Evolutionary conservation across 176 grass and related monocot genomes (phyloP), one percentile per base, ranked within the genome.

Genomic region (Carex kokanica): DNA sequence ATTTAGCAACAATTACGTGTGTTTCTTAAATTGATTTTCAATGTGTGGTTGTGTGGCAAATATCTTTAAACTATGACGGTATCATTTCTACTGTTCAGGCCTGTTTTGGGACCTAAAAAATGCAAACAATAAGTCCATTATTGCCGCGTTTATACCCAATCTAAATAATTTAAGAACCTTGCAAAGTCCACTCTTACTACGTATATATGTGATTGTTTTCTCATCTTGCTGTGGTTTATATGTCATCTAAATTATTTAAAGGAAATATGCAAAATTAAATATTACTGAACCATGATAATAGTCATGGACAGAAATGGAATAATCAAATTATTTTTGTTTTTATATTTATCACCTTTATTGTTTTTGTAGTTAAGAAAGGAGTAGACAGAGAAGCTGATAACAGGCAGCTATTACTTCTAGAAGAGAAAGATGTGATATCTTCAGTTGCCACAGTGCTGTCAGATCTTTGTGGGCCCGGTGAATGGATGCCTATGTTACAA

Each of bases 401-500:
- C 83, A 74, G 88, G 40, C 80, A 88, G 82, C 78, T 97, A 47
- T 88, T 97, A 81, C 86, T 84, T 54, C 87, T 97, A 84, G 94
- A 97, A 92, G 90, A 97, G 88, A 94, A 92, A 90, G 94, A 97
- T 84, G 87, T 94, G 81, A 86, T 92, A 56, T 97, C 90, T 73
- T 97, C 88, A 61, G 75, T 91, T 65, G 87, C 90, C 74, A 90
- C 85, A 52, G 84, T 97, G 66, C 74, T 94, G 43, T 83, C 86
- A 86, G 88, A 92, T 89, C 83, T 94, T 36, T 92, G 91, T 83
- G 88, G 86, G 15, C 85, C 88, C 53, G 86, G 91, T 63, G 90
- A 92, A 64, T 88, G 89, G 86, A 74, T 91, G 72, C 86, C 88
- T 79, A 94, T 97, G 88, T 64, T 84, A 53, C 88, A 88, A 59